Conservation (phyloP, 352 stramenopile genomes). For the Pythium rishiriense region DNA sequence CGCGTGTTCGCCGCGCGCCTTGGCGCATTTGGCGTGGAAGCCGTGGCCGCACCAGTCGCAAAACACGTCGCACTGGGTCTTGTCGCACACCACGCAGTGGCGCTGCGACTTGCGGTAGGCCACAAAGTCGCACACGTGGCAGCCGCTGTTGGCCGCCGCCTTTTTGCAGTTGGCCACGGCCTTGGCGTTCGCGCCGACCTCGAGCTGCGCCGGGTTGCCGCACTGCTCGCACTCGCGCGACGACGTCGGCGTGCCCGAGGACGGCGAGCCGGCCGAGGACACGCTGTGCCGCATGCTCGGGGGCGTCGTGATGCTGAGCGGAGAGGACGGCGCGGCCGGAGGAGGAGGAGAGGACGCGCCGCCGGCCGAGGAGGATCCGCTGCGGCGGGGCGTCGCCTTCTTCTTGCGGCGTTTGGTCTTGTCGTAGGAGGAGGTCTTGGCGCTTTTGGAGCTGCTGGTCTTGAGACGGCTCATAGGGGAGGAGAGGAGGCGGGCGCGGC, state of each 20-base stretch:
- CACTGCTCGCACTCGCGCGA: slow-evolving; percentile 59
- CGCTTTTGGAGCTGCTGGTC: slow-evolving; percentile 24
- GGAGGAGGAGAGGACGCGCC: slow-evolving; percentile 19
- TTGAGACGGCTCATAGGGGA: slow-evolving; percentile 34
- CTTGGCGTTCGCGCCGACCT: slow-evolving; percentile 39
- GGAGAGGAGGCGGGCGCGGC: neutral
- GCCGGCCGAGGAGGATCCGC: slow-evolving; percentile 7
- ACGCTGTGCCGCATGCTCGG: slow-evolving; percentile 23
- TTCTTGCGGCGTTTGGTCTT: slow-evolving; percentile 35
- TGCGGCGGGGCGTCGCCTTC: slow-evolving; percentile 22
- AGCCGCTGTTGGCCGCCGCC: slow-evolving; percentile 42
- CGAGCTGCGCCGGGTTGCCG: slow-evolving; percentile 36
- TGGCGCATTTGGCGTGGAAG: slow-evolving; percentile 76
- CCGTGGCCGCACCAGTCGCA: slow-evolving; percentile 86
- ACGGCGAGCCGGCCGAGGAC: slow-evolving; percentile 26
- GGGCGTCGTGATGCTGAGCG: slow-evolving; percentile 12
- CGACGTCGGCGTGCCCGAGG: slow-evolving; percentile 33
- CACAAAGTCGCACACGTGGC: slow-evolving; percentile 85
- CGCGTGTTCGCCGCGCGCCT: slow-evolving; percentile 50
- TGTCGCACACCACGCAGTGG: slow-evolving; percentile 65
- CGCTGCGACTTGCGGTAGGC: slow-evolving; percentile 64
- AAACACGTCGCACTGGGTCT: slow-evolving; percentile 69
- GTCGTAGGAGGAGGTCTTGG: slow-evolving; percentile 21
- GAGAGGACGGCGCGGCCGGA: slow-evolving; percentile 27
- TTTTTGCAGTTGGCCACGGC: slow-evolving; percentile 54